These are phyloP conservation scores for Pleurotus citrinopileatus DNA, from an alignment of 768 basidiomycete species.

Conservation along the genomic window DNA sequence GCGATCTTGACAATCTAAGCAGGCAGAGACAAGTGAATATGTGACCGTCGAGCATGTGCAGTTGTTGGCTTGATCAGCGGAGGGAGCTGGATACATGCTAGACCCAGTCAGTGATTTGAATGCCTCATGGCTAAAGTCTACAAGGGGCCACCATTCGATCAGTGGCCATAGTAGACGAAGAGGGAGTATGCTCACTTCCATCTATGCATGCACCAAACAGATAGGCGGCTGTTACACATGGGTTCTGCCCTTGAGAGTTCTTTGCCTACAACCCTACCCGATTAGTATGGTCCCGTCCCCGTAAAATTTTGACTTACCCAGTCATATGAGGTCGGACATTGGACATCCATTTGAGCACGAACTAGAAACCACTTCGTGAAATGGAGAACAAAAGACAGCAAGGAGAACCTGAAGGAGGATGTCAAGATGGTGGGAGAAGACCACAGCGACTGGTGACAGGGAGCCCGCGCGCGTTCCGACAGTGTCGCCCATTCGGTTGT, in stretches of 20 bases:
- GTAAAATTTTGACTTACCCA: constrained; percentile 17
- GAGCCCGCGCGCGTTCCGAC: background rate
- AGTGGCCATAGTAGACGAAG: background rate
- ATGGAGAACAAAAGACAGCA: background rate
- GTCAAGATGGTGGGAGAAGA: too few species aligned
- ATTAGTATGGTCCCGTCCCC: background rate
- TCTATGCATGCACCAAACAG: constrained; percentile 26
- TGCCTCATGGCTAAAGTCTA: constrained; percentile 21
- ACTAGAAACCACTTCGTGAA: too few species aligned
- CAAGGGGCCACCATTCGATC: background rate
- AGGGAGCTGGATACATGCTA: constrained; percentile 4
- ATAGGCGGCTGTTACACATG: constrained; percentile 29
- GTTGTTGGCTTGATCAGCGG: constrained; percentile 24
- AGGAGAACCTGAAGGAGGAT: too few species aligned
- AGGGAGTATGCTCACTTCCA: constrained; percentile 22
- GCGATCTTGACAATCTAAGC: constrained; percentile 51
- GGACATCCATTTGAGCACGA: constrained; percentile 2
- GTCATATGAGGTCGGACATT: constrained; percentile 1
- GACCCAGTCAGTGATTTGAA: constrained; percentile 18
- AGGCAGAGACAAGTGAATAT: constrained; percentile 55
- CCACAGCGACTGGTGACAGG: background rate
- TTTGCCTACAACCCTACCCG: constrained; percentile 1
- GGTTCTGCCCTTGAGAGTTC: constrained; percentile 27
- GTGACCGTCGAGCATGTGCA: constrained; percentile 58
- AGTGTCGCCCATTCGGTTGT: background rate